Percentiles rank a stretch among this genome's conserved stretches.
Conservation (phyloP, 2,329 filamentous ascomycete species). For the Alternaria arbusti region DNA sequence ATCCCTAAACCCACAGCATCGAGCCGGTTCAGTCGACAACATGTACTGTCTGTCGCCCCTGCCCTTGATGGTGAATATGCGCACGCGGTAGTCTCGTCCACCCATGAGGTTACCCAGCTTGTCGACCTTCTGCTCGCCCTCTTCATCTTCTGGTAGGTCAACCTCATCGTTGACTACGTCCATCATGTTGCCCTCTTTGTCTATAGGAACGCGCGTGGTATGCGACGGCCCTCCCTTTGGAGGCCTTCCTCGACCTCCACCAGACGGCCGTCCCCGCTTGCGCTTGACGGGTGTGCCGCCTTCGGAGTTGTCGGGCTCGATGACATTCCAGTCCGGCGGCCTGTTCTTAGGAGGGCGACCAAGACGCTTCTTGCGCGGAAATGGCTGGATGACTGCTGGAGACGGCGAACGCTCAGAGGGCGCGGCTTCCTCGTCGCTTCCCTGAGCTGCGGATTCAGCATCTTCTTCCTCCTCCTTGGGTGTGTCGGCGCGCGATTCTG, state of each 20-base stretch:
- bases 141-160: conserved; percentile 81
- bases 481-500: conserved; percentile 44
- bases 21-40: conserved; percentile 95
- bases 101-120: conserved; percentile 82
- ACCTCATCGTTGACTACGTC: conserved; percentile 93
- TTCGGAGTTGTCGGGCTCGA: conserved; percentile 58
- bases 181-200: conserved; percentile 91
- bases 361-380: conserved; percentile 74
- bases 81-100: conserved; percentile 90
- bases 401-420: conserved; percentile 54
- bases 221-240: conserved; percentile 75
- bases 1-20: conserved; percentile 95
- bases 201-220: conserved; percentile 82
- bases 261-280: conserved; percentile 57
- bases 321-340: conserved; percentile 74
- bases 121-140: conserved; percentile 93
- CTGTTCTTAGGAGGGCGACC: conserved; percentile 86
- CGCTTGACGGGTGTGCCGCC: conserved; percentile 57
- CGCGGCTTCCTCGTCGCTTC: conserved; percentile 50
- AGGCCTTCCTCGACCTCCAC: conserved; percentile 72
- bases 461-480: conserved; percentile 58
- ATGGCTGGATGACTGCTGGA: conserved; percentile 60
- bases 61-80: conserved; percentile 89
- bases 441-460: conserved; percentile 57
- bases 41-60: conserved; percentile 91